These are phyloP conservation scores for Coleophoma crateriformis DNA, from an alignment of 2,329 filamentous ascomycete genomes.

Conservation along the genomic window DNA sequence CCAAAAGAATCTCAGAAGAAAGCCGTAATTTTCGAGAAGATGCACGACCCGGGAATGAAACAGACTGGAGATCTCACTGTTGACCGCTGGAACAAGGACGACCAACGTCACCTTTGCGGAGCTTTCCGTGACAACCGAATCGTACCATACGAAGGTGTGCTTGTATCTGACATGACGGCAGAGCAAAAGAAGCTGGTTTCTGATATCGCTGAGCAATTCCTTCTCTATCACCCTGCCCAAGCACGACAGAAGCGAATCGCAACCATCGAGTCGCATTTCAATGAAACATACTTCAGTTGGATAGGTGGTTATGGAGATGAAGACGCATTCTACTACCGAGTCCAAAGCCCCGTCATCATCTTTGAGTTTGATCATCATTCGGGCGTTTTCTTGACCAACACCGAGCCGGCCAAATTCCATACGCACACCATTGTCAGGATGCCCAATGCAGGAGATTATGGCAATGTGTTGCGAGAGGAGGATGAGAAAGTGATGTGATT, in stretches of 20 bases:
- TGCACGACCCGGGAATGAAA: conserved; percentile 63
- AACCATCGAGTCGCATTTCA: conserved; percentile 46
- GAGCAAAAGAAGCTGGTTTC: conserved; percentile 46
- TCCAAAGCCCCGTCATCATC: conserved; percentile 68
- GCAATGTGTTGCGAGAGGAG: conserved; percentile 39
- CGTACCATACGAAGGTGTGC: conserved; percentile 61
- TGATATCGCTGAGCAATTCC: conserved; percentile 53
- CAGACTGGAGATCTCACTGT: conserved; percentile 28
- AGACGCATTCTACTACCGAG: conserved; percentile 69
- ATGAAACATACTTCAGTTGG: conserved; percentile 73
- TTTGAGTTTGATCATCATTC: conserved; percentile 75
- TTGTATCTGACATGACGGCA: conserved; percentile 33
- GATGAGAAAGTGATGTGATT: neutral
- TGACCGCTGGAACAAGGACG: conserved; percentile 71
- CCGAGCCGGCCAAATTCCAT: conserved; percentile 68
- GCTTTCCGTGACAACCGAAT: conserved; percentile 72
- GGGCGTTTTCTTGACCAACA: conserved; percentile 67
- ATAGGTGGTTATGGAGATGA: conserved; percentile 61
- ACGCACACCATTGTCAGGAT: conserved; percentile 68
- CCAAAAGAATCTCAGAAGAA: conserved; percentile 4
- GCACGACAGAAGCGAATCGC: conserved; percentile 48
- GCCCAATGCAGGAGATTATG: conserved; percentile 73
- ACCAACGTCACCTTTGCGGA: conserved; percentile 71
- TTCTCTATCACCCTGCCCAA: conserved; percentile 48
- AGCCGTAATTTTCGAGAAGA: conserved; percentile 46